Conservation (phyloP, 1,139 yeast genomes). For the Zygosaccharomyces sapae region DNA sequence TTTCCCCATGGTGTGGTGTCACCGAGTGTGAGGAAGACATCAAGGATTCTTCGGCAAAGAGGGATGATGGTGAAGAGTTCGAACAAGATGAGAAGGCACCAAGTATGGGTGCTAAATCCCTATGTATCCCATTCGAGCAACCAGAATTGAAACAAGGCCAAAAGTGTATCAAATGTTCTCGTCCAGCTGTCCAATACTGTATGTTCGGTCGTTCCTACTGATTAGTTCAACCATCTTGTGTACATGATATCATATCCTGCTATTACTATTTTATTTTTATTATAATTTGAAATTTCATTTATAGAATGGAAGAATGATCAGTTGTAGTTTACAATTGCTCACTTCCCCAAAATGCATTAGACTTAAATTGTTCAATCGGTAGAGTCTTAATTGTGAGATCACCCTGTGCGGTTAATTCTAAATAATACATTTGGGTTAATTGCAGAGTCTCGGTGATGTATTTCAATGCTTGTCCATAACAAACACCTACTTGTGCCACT, state of each 20-base stretch:
- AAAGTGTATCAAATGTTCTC: constrained; percentile 82
- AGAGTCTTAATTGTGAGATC: constrained; percentile 15
- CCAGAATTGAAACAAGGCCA: constrained; percentile 74
- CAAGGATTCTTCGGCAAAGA: constrained; percentile 83
- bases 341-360: constrained; percentile 27
- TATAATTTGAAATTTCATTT: neutral
- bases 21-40: constrained; percentile 95
- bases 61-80: constrained; percentile 73
- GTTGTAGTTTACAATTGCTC: neutral
- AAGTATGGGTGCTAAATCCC: constrained; percentile 98
- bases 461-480: constrained; percentile 55
- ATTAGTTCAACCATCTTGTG: neutral
- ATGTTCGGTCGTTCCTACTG: constrained; percentile 96
- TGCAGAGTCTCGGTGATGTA: constrained; percentile 48
- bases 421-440: constrained; percentile 48
- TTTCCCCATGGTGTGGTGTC: constrained; percentile 97
- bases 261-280: neutral
- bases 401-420: constrained; percentile 40
- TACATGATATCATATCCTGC: neutral
- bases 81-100: constrained; percentile 96
- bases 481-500: constrained; percentile 72
- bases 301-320: neutral
- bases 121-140: constrained; percentile 94
- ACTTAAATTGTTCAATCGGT: constrained; percentile 21
- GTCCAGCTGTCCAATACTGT: constrained; percentile 71